Percentiles rank a stretch among this genome's conserved stretches.
phyloP scores from a whole-genome alignment of 352 stramenopile genomes.

The Phytophthora quininea region DNA sequence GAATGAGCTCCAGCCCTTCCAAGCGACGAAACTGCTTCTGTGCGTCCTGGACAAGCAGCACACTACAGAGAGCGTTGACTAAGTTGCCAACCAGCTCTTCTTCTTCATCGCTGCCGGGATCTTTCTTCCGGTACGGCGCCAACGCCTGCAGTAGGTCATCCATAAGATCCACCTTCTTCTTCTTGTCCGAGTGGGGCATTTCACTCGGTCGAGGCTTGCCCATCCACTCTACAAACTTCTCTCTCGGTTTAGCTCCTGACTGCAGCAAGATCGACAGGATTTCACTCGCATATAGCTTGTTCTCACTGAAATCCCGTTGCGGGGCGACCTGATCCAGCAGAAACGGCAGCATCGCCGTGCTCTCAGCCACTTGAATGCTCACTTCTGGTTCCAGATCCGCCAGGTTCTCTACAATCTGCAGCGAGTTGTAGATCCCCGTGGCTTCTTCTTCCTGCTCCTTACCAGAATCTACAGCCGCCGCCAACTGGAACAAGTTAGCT shows the following conservation, averaged over 20 bases:
- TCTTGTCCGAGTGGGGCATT: conserved; percentile 11
- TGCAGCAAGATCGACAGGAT: conserved; percentile 88
- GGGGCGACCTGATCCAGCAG: conserved; percentile 57
- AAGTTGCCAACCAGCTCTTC: conserved; percentile 95
- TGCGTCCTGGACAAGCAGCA: conserved; percentile 56
- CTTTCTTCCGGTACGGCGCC: conserved; percentile 87
- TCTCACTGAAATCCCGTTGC: conserved; percentile 53
- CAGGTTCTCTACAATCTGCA: conserved; percentile 86
- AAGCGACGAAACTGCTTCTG: conserved; percentile 64
- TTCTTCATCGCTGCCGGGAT: conserved; percentile 81
- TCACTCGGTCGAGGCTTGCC: conserved; percentile 18
- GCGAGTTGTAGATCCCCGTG: conserved; percentile 73
- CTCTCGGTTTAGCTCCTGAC: conserved; percentile 44
- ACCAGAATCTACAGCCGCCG: conserved; percentile 12
- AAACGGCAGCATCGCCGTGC: conserved; percentile 62
- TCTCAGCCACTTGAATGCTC: conserved; percentile 48
- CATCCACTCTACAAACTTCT: conserved; percentile 48
- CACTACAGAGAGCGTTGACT: conserved; percentile 87
- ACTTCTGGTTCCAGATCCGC: conserved; percentile 61
- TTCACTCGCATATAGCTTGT: conserved; percentile 87
- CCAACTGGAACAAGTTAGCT: conserved; percentile 49
- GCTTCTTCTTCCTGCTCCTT: conserved; percentile 67
- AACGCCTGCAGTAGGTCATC: conserved; percentile 92
- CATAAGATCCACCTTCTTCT: conserved; percentile 73
- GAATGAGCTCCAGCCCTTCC: conserved; percentile 93